Base-by-base conservation (phyloP, 2,329 filamentous ascomycete species). In the Metarhizium robertsii region DNA sequence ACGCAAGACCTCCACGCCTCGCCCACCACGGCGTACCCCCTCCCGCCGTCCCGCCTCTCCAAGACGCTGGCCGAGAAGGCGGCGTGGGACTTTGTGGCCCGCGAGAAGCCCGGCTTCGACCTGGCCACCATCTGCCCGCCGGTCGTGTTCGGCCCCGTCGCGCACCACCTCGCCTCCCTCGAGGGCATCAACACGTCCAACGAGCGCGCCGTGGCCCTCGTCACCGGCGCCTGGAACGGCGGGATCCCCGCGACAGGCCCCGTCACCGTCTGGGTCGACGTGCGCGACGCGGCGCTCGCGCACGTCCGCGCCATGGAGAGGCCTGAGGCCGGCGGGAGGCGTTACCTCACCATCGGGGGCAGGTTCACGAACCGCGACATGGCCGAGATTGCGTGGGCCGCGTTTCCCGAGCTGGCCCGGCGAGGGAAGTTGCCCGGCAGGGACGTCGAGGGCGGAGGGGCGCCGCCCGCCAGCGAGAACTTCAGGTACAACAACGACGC, bases 51-150 rank as follows among this genome's bases (percentile, higher is more conserved):
- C n/a, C 75, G 77, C 56, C 78, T 75, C 5, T 79, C 76, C 63
- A 82, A 82, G 71, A 78, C 72, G 50, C 70, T 77, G 2, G 79
- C 79, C 49, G 79, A 83, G 70, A 69, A 69, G 55, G 73, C 78
- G 0, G 77, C 76, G 0, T 81, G 79, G 79, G 74, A 78, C 42
- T 81, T 79, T 62, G 71, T 80, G 30, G 64, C 62, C 36, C 57
- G 61, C 16, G 66, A 74, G 58, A 70, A 71, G 53, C 75, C 76
- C 30, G 63, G 61, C 38, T 82, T 81, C 58, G 75, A 78, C 62
- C 65, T 81, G 16, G 77, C 73, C 10, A 81, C 79, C 5, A 66
- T 84, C 61, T 77, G 77, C 63, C 80, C 80, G 49, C 79, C 79
- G 13, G 66, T 81, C 52, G 79, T 83, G 10, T 75, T 78, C 57